These are phyloP conservation scores for Spiromastix sp. DNA, from an alignment of 2,329 filamentous ascomycete species.

Conservation along the genomic window DNA sequence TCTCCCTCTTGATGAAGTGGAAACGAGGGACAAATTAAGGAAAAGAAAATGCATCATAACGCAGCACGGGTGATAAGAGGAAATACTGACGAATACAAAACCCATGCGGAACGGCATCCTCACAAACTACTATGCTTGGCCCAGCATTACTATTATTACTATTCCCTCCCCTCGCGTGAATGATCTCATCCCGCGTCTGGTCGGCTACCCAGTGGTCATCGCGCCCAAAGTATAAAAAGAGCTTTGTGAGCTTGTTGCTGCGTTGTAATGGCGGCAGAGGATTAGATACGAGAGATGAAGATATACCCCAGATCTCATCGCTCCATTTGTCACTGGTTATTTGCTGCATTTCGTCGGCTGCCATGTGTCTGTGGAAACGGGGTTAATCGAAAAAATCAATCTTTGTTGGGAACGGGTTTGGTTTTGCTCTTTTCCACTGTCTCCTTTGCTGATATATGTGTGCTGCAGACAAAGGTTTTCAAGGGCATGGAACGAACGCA, in stretches of 20 bases:
- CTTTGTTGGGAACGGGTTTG: conserved; percentile 2
- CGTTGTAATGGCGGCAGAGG: not conserved
- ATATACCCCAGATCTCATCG: conserved; percentile 48
- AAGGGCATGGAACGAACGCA: too few relatives aligned
- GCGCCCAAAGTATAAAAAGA: conserved; percentile 50
- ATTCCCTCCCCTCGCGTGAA: conserved; percentile 31
- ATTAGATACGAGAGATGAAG: not conserved
- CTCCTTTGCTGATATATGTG: too few relatives aligned
- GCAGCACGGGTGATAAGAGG: too few relatives aligned
- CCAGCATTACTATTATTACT: conserved; percentile 24
- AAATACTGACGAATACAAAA: conserved; percentile 45
- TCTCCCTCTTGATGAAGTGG: too few relatives aligned
- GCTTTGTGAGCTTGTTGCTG: conserved; percentile 28
- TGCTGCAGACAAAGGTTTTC: too few relatives aligned
- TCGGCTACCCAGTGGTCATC: conserved; percentile 54
- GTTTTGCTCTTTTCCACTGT: too few relatives aligned
- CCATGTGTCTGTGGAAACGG: conserved; percentile 46
- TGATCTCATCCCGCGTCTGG: conserved; percentile 45
- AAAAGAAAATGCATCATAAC: too few relatives aligned
- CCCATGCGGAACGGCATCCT: conserved; percentile 45
- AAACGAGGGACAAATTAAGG: not conserved
- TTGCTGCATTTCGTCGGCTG: conserved; percentile 45
- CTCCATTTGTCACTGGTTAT: conserved; percentile 49
- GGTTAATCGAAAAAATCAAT: too few relatives aligned
- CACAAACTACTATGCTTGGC: conserved; percentile 46